Evolutionary conservation across 2,329 filamentous ascomycete genomes (phyloP).

Genomic region (Trichoderma koningii): DNA sequence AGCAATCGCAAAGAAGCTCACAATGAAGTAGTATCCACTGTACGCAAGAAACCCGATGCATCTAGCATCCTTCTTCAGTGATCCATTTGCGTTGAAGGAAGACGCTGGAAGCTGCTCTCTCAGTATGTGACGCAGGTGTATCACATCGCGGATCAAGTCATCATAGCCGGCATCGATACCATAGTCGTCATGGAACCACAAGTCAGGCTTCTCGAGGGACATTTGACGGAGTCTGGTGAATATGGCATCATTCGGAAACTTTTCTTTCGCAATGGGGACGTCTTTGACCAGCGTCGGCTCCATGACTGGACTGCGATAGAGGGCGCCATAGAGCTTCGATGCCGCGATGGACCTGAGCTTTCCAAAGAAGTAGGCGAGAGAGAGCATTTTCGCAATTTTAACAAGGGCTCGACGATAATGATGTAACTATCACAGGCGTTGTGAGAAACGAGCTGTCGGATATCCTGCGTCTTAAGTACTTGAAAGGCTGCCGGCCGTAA

Average conservation of each 20-base stretch:
- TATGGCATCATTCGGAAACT: not conserved
- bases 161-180: not conserved
- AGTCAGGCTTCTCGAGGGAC: not conserved
- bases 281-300: not conserved
- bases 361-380: not conserved
- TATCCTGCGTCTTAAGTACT: not conserved
- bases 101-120: not conserved
- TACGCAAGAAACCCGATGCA: not conserved
- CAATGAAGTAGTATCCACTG: slow-evolving; percentile 32
- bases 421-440: not conserved
- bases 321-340: not conserved
- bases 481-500: not conserved
- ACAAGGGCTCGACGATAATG: not conserved
- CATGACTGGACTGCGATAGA: not conserved
- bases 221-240: not conserved
- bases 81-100: not conserved
- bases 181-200: slow-evolving; percentile 1
- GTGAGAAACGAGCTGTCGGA: not conserved
- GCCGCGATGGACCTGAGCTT: too few species aligned
- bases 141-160: not conserved
- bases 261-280: not conserved
- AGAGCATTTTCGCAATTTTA: not conserved
- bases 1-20: slow-evolving; percentile 31
- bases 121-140: not conserved
- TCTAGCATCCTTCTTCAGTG: not conserved